Conservation (phyloP, 129 eudicot genomes). For the Dittrichia graveolens region DNA sequence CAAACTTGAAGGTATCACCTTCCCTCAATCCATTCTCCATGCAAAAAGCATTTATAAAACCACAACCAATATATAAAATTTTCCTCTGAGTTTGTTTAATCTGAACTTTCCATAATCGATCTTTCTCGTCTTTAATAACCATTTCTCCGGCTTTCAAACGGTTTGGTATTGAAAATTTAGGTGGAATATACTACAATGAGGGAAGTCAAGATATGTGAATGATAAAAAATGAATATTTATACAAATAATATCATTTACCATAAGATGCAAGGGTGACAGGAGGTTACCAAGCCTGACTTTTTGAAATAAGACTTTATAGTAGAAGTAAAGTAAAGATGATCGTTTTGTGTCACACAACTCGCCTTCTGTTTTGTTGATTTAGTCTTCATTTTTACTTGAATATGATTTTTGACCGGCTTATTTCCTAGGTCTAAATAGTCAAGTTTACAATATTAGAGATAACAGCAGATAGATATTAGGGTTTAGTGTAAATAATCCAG, state of each 20-base stretch:
- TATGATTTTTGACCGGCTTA: neutral
- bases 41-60: conserved; percentile 17
- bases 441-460: neutral
- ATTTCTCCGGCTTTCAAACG: conserved; percentile 14
- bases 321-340: neutral
- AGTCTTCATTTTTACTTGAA: neutral
- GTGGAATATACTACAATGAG: conserved; percentile 22
- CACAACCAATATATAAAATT: conserved; percentile 4
- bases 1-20: conserved; percentile 32
- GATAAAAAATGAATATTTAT: too few relatives aligned
- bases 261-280: neutral
- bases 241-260: neutral
- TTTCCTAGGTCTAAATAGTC: conserved; percentile 16
- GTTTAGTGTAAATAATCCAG: too few relatives aligned
- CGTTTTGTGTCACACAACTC: neutral
- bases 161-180: neutral
- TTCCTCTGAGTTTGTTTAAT: neutral
- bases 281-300: conserved; percentile 12
- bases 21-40: conserved; percentile 22
- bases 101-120: conserved; percentile 7
- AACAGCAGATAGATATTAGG: neutral
- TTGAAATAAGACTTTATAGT: conserved; percentile 5
- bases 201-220: neutral
- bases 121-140: conserved; percentile 18
- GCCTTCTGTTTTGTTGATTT: too few relatives aligned